Percentiles rank a stretch among this genome's conserved stretches.
phyloP scores from a whole-genome alignment of 495 filamentous ascomycete genomes.

The Hyaloscypha finlandica region DNA sequence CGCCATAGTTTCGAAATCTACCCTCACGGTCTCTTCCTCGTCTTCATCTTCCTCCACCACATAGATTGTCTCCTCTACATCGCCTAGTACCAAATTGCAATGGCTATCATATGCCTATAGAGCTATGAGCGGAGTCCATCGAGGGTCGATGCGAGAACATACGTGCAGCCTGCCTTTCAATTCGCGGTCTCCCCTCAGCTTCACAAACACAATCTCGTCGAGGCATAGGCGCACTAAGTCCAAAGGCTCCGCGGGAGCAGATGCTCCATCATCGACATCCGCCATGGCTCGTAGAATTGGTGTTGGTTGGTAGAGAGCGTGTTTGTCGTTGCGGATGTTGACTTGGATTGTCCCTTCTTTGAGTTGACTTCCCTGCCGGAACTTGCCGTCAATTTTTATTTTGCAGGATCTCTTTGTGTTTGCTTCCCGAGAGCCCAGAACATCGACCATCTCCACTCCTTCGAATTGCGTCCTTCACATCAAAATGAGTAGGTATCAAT shows the following conservation, averaged over 20 bases:
- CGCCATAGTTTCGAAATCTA: constrained; percentile 9
- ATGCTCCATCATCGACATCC: constrained; percentile 65
- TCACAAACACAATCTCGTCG: constrained; percentile 96
- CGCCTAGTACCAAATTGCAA: constrained; percentile 96
- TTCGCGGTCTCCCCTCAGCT: constrained; percentile 92
- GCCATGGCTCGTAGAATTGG: constrained; percentile 54
- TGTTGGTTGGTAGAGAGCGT: not conserved
- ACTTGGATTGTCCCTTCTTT: constrained; percentile 5
- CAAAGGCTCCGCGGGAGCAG: constrained; percentile 77
- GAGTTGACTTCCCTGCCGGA: not conserved
- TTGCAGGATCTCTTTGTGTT: not conserved
- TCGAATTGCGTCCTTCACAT: not conserved
- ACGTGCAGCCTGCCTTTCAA: constrained; percentile 94
- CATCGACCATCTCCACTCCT: constrained; percentile 1
- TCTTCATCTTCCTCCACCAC: constrained; percentile 87
- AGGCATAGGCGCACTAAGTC: constrained; percentile 93
- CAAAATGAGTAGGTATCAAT: constrained; percentile 15
- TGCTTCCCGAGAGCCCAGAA: constrained; percentile 5
- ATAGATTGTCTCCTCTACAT: constrained; percentile 97
- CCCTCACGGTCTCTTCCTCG: constrained; percentile 47
- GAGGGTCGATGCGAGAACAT: constrained; percentile 35
- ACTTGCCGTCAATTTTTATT: not conserved
- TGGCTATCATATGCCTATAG: constrained; percentile 94
- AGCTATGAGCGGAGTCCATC: constrained; percentile 16
- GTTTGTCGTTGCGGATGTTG: constrained; percentile 7